phyloP scores from a whole-genome alignment of 495 filamentous ascomycete species.

The Lepraria neglecta region DNA sequence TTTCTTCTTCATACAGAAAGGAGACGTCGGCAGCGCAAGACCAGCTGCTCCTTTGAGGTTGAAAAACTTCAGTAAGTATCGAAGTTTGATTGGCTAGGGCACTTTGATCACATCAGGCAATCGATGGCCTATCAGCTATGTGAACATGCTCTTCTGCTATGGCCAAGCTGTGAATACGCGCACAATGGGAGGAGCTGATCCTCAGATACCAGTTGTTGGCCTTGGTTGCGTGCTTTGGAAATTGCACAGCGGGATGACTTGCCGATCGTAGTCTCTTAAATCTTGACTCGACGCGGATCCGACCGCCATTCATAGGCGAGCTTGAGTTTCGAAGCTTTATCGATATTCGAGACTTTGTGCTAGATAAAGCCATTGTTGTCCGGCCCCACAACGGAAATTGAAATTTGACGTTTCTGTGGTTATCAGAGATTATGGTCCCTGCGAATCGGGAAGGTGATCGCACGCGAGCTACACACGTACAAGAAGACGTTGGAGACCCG shows the following conservation, averaged over 20 bases:
- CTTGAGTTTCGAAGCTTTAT: neutral
- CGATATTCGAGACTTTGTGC: neutral
- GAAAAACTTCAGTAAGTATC: neutral
- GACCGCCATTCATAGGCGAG: neutral
- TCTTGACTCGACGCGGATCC: neutral
- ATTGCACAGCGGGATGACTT: neutral
- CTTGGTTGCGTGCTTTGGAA: slow-evolving; percentile 1
- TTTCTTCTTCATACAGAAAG: slow-evolving; percentile 9
- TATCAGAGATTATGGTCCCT: slow-evolving; percentile 5
- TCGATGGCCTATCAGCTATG: slow-evolving; percentile 2
- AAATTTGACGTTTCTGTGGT: neutral
- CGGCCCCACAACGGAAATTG: neutral
- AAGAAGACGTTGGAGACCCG: neutral
- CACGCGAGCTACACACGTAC: slow-evolving; percentile 3
- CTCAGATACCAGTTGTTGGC: neutral
- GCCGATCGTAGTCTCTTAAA: neutral
- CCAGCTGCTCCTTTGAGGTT: slow-evolving; percentile 4
- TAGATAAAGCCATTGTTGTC: neutral
- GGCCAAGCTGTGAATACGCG: neutral
- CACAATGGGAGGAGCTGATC: neutral
- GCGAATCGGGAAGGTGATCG: neutral
- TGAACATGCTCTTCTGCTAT: neutral
- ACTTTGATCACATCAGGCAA: slow-evolving; percentile 5
- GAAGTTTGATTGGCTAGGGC: neutral
- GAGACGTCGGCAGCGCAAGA: neutral